Percentiles rank a stretch among this genome's conserved stretches.
Conservation (phyloP, 805 yeast genomes). For the Kregervanrija fluxuum region DNA sequence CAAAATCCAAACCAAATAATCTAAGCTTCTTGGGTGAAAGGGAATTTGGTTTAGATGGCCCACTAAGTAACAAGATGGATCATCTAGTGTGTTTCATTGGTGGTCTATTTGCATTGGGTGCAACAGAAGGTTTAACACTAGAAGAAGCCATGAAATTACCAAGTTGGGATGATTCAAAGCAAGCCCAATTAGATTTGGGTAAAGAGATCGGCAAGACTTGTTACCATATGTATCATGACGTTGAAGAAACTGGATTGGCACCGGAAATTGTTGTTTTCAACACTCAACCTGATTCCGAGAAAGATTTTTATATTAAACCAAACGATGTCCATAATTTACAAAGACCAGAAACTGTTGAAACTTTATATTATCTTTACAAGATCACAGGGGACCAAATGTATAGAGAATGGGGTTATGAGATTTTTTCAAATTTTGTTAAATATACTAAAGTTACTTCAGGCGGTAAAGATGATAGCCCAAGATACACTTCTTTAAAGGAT, state of each 20-base stretch:
- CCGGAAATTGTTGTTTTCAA: constrained; percentile 90
- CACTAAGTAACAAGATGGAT: constrained; percentile 72
- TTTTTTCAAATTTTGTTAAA: constrained; percentile 62
- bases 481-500: constrained; percentile 59
- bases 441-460: constrained; percentile 42
- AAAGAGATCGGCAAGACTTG: constrained; percentile 74
- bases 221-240: constrained; percentile 72
- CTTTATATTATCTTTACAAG: constrained; percentile 71
- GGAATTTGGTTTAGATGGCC: constrained; percentile 57
- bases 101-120: constrained; percentile 82
- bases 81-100: constrained; percentile 90
- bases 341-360: constrained; percentile 91
- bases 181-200: constrained; percentile 61
- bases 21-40: constrained; percentile 73
- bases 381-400: constrained; percentile 75
- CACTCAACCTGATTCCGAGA: constrained; percentile 30
- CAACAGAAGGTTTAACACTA: constrained; percentile 65
- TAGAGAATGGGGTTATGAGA: constrained; percentile 85
- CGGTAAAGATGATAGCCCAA: constrained; percentile 36
- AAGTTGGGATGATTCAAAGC: constrained; percentile 52
- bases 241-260: constrained; percentile 65
- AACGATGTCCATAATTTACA: constrained; percentile 79
- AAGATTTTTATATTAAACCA: constrained; percentile 53
- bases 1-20: constrained; percentile 53
- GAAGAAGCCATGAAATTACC: constrained; percentile 46